A percentile compares a stretch with the other conserved stretches of the same genome.
Conservation (phyloP, 768 basidiomycete genomes). For the Trametes meyenii region DNA sequence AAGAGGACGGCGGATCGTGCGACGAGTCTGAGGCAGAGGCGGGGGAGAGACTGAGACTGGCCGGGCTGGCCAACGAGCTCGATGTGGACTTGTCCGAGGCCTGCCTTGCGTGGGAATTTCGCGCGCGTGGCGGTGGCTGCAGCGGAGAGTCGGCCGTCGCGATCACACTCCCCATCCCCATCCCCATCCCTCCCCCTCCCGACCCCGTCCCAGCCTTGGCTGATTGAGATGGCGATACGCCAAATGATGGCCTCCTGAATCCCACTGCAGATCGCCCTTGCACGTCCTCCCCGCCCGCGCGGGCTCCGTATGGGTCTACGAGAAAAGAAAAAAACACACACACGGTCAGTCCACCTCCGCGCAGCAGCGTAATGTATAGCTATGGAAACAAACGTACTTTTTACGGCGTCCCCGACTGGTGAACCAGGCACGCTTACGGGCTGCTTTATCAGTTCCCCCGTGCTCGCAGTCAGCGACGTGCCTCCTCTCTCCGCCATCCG, state of each 20-base stretch:
- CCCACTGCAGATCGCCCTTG: not conserved
- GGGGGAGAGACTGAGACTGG: constrained; percentile 11
- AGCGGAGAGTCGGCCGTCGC: not conserved
- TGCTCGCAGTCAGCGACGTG: not conserved
- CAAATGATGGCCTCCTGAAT: constrained; percentile 15
- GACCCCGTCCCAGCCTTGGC: not conserved
- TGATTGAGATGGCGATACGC: constrained; percentile 1
- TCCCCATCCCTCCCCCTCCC: not conserved
- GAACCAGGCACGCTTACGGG: constrained; percentile 26
- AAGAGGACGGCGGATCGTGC: constrained; percentile 29
- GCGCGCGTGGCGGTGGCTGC: constrained; percentile 16
- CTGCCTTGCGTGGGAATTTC: constrained; percentile 24
- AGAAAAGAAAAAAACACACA: not conserved
- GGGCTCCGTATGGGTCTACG: not conserved
- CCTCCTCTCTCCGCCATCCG: constrained; percentile 14
- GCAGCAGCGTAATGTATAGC: constrained; percentile 3
- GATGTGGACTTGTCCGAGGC: constrained; percentile 13
- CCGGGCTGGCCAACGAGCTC: constrained; percentile 7
- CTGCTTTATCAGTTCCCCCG: constrained; percentile 15
- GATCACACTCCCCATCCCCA: not conserved
- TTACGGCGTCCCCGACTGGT: constrained; percentile 12
- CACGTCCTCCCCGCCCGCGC: no score
- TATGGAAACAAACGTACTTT: constrained; percentile 20
- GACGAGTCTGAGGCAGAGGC: constrained; percentile 17
- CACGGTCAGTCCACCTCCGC: not conserved